Base-by-base conservation (phyloP, 192 early-diverging fungal genomes). In the Phlyctochytrium arcticum region DNA sequence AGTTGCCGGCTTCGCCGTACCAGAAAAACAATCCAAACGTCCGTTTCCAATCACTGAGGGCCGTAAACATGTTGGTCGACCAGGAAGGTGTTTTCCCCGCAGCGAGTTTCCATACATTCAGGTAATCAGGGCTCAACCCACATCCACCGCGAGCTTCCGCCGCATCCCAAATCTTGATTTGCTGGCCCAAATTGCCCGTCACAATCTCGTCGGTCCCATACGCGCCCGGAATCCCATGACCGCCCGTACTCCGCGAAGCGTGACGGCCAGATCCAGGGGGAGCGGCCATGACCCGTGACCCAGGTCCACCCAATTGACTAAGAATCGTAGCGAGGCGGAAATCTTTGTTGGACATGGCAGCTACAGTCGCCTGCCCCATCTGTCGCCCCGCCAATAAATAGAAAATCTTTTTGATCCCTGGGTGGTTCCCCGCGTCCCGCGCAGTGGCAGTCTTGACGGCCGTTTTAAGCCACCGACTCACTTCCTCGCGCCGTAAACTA, bases 271-370 rank as follows among this genome's bases (percentile, higher is more conserved):
- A n/a, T n/a, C n/a, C n/a, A n/a, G n/a, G n/a, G 21, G 15, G 39
- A 12, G 21, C 12, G 5, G 19, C 46, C 24, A 21, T 30, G 36
- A 61, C 47, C 5, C 47, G 59, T 46, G 65, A 77, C 60, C 84
- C 85, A 23, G 75, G 82, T 12, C 79, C 90, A 57, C 75, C 83
- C 3, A 88, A 65, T 69, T 95, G 94, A 5, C 88, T 65, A 26
- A 97, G 51, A 30, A 94, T 71, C 6, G 88, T 91, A 0, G 93
- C 89, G 31, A 95, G 77, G 2, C 84, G 80, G 57, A 86, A 85
- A 69, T 94, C 81, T 21, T 79, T 69, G 32, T 77, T 76, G 42
- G 79, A 69, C 0, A 91, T 76, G 3, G 91, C 88, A 7, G 75
- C 78, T 39, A 78, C 48, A 26, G 86, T 80, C 0, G 94, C 92